Percentiles rank a stretch among this genome's conserved stretches.
Evolutionary conservation across 2,329 filamentous ascomycete species (phyloP).

Genomic region (Gaeumannomyces tritici): DNA sequence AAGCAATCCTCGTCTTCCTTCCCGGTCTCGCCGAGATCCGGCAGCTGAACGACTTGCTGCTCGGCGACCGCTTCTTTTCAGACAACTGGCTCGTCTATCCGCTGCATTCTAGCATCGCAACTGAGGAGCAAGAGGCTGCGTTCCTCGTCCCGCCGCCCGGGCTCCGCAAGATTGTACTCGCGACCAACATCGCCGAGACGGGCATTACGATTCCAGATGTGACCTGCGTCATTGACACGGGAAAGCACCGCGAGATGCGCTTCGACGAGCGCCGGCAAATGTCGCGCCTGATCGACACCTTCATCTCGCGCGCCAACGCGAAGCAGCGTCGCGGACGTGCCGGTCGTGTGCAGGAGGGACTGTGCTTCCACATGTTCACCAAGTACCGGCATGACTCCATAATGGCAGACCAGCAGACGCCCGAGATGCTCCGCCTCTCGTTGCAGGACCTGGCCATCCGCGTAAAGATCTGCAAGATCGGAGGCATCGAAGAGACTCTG

Average conservation of each 20-base stretch:
- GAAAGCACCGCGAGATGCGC: constrained; percentile 95
- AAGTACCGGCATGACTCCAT: constrained; percentile 75
- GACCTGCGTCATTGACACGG: constrained; percentile 91
- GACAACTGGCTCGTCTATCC: constrained; percentile 75
- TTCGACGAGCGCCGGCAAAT: constrained; percentile 91
- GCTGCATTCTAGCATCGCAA: constrained; percentile 89
- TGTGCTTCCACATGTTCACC: constrained; percentile 95
- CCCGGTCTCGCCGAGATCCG: constrained; percentile 92
- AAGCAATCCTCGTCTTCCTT: constrained; percentile 87
- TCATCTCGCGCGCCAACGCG: constrained; percentile 90
- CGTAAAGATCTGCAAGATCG: constrained; percentile 95
- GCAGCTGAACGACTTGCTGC: constrained; percentile 74
- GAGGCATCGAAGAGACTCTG: constrained; percentile 84
- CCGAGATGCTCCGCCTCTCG: constrained; percentile 89
- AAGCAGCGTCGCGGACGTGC: constrained; percentile 91
- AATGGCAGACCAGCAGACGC: constrained; percentile 88
- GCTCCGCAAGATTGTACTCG: constrained; percentile 83
- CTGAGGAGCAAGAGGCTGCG: constrained; percentile 89
- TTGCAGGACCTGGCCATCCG: constrained; percentile 91
- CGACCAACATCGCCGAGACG: constrained; percentile 97
- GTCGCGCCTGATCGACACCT: constrained; percentile 83
- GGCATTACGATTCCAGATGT: constrained; percentile 98
- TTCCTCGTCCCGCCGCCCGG: constrained; percentile 79
- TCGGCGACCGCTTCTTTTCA: constrained; percentile 66
- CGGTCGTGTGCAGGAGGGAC: constrained; percentile 85